These are phyloP conservation scores for Aspergillus luchuensis DNA, from an alignment of 2,329 filamentous ascomycete species.

Conservation along the genomic window DNA sequence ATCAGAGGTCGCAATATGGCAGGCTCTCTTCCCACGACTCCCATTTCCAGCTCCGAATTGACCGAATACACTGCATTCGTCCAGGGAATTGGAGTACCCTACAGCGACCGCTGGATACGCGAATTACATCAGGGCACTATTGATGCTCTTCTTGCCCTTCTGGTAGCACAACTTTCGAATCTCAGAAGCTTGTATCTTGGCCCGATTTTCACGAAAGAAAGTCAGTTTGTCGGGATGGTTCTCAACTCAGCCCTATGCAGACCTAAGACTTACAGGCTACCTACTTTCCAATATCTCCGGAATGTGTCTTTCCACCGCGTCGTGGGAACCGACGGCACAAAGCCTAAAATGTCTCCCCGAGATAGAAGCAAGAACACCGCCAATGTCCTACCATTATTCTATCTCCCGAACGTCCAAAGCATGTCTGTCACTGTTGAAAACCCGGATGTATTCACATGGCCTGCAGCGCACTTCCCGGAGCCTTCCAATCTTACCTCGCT, in stretches of 20 bases:
- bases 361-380: slow-evolving; percentile 13
- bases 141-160: slow-evolving; percentile 23
- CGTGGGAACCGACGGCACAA: not conserved
- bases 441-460: slow-evolving; percentile 19
- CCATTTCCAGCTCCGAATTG: slow-evolving; percentile 9
- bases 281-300: slow-evolving; percentile 12
- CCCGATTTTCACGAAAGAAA: slow-evolving; percentile 11
- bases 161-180: slow-evolving; percentile 21
- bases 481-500: slow-evolving; percentile 13
- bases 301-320: slow-evolving; percentile 2
- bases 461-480: slow-evolving; percentile 9
- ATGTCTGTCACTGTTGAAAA: slow-evolving; percentile 22
- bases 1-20: not conserved
- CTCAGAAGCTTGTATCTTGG: slow-evolving; percentile 19
- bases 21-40: slow-evolving; percentile 1
- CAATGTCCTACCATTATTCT: slow-evolving; percentile 24
- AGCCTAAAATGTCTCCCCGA: no score
- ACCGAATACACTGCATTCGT: slow-evolving; percentile 12
- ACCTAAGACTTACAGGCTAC: not conserved
- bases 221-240: slow-evolving; percentile 15
- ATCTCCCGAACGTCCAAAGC: slow-evolving; percentile 21
- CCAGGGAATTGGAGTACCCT: slow-evolving; percentile 7
- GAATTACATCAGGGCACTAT: slow-evolving; percentile 17
- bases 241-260: slow-evolving; percentile 15
- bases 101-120: slow-evolving; percentile 17